Percentiles rank a stretch among this genome's conserved stretches.
Evolutionary conservation across 108 stramenopile genomes (phyloP).

Genomic region (Fragilaria crotonensis): DNA sequence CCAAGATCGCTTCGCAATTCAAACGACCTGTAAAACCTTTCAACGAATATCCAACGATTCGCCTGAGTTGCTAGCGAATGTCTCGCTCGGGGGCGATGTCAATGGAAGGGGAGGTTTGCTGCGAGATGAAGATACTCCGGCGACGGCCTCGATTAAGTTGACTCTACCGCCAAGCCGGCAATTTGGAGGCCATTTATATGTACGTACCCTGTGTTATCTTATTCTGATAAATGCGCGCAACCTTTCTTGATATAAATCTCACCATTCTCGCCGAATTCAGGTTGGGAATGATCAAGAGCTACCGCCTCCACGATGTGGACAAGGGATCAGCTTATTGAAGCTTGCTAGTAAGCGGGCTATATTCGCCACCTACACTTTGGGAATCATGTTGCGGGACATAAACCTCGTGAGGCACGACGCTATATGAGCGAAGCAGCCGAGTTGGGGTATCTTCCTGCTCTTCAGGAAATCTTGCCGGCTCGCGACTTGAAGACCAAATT

Average conservation of each 20-base stretch:
- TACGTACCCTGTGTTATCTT: too few species aligned
- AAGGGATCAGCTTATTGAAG: conserved; percentile 60
- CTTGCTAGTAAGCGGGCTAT: conserved; percentile 49
- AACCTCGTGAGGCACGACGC: conserved; percentile 41
- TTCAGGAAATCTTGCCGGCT: conserved; percentile 63
- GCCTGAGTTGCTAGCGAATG: conserved; percentile 42
- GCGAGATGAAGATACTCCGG: conserved; percentile 39
- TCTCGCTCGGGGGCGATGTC: conserved; percentile 50
- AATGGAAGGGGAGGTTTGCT: conserved; percentile 37
- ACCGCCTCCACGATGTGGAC: conserved; percentile 68
- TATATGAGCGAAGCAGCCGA: conserved; percentile 46
- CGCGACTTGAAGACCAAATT: conserved; percentile 59
- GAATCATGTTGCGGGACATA: conserved; percentile 68
- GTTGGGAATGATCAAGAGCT: conserved; percentile 69
- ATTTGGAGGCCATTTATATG: conserved; percentile 75
- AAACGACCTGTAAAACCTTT: conserved; percentile 53
- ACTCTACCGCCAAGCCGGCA: conserved; percentile 56
- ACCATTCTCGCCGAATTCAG: too few species aligned
- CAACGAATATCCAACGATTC: conserved; percentile 44
- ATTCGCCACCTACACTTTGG: conserved; percentile 61
- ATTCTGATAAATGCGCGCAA: too few species aligned
- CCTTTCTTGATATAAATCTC: too few species aligned
- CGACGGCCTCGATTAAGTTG: conserved; percentile 27
- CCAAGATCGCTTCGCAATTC: conserved; percentile 54
- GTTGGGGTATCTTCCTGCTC: conserved; percentile 59